Conservation (phyloP, 257 asterid genomes). For the Fraxinus quadrangulata region DNA sequence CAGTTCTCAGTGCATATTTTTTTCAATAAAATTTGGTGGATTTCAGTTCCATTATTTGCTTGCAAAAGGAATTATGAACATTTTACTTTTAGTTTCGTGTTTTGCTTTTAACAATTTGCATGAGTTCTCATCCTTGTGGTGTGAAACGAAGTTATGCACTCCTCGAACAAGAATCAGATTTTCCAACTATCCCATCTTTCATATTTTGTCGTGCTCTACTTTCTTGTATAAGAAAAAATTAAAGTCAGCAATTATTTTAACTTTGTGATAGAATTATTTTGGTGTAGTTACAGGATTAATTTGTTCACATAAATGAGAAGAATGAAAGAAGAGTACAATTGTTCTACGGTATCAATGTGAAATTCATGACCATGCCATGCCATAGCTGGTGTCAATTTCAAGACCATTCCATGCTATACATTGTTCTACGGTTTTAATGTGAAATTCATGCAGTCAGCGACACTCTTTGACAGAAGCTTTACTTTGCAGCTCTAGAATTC, state of each 20-base stretch:
- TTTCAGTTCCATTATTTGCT: background rate
- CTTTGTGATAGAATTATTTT: conserved; percentile 2
- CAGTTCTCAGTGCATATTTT: background rate
- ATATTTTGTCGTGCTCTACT: background rate
- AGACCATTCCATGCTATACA: background rate
- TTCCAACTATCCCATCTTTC: background rate
- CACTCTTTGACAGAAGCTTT: background rate
- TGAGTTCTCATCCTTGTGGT: background rate
- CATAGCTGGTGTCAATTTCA: background rate
- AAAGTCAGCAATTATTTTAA: background rate
- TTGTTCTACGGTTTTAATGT: background rate
- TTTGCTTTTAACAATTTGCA: background rate
- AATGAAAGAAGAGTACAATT: conserved; percentile 68
- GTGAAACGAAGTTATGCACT: background rate
- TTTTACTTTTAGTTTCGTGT: background rate
- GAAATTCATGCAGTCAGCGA: background rate
- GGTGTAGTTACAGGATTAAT: conserved; percentile 32
- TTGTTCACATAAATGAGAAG: conserved; percentile 44
- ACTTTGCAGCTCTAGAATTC: background rate
- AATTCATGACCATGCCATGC: too few relatives aligned
- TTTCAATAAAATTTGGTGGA: background rate
- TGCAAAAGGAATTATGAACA: background rate
- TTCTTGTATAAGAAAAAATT: background rate
- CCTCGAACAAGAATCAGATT: background rate
- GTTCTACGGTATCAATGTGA: too few relatives aligned